Conservation (phyloP, 2,329 filamentous ascomycete genomes). For the Ophiostoma sp. region DNA sequence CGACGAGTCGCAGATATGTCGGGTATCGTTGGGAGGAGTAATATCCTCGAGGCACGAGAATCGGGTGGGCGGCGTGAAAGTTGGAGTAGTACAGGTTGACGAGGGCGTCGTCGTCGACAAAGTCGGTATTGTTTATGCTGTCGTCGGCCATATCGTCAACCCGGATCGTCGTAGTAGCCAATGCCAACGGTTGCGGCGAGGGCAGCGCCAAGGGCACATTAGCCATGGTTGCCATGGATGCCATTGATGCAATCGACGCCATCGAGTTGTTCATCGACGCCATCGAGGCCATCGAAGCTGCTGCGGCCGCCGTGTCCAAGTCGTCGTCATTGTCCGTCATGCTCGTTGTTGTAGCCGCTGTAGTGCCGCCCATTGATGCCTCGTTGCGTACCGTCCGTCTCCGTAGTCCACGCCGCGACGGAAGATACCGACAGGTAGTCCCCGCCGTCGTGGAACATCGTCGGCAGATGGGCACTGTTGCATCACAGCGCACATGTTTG, state of each 20-base stretch:
- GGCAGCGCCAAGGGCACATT: background rate
- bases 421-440: background rate
- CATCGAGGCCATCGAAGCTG: conserved; percentile 6
- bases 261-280: background rate
- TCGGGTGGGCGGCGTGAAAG: background rate
- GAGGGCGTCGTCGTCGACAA: background rate
- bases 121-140: background rate
- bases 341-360: background rate
- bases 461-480: background rate
- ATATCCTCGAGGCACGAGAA: background rate
- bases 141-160: background rate
- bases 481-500: conserved; percentile 1
- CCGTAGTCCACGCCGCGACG: background rate
- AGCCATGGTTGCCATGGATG: background rate
- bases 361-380: background rate
- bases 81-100: conserved; percentile 1
- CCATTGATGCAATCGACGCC: background rate
- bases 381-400: background rate
- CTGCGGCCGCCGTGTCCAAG: background rate
- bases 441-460: background rate
- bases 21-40: background rate
- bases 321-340: background rate
- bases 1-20: background rate
- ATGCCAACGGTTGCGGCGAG: background rate
- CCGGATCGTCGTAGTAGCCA: background rate